Evolutionary conservation across 2,329 filamentous ascomycete species (phyloP).

Genomic region (Phoma sp.): DNA sequence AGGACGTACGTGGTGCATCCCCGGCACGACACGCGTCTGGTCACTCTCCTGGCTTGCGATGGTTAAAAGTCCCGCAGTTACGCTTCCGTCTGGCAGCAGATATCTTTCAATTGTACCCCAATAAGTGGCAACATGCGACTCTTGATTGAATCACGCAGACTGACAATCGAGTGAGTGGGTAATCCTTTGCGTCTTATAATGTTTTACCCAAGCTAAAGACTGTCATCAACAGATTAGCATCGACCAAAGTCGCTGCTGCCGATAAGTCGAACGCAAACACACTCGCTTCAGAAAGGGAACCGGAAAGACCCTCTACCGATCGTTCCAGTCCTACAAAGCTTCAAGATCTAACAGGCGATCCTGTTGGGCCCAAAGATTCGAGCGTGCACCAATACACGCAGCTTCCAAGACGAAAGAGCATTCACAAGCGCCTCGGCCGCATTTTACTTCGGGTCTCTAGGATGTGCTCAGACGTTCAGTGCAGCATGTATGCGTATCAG

Average conservation of each 20-base stretch:
- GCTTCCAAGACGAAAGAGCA: conserved; percentile 5
- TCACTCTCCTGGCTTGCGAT: neutral
- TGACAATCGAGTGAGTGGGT: conserved; percentile 18
- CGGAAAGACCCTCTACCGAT: neutral
- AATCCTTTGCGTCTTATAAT: neutral
- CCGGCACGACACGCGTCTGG: conserved; percentile 4
- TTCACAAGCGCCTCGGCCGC: conserved; percentile 1
- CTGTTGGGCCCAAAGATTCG: neutral
- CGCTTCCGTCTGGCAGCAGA: neutral
- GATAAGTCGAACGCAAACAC: neutral
- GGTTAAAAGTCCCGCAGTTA: conserved; percentile 7
- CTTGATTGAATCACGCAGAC: conserved; percentile 8
- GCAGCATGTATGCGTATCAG: neutral
- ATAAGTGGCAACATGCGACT: conserved; percentile 15
- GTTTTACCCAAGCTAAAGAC: neutral
- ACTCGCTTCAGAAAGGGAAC: neutral
- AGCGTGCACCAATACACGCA: neutral
- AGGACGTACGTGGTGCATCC: neutral
- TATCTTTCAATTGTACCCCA: conserved; percentile 1
- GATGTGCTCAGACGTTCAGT: neutral
- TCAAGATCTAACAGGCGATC: neutral
- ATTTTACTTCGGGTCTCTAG: conserved; percentile 1
- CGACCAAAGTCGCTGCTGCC: neutral
- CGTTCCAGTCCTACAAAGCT: neutral
- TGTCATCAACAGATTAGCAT: conserved; percentile 5